Conservation (phyloP, 257 asterid species). For the Fraxinus anomala region DNA sequence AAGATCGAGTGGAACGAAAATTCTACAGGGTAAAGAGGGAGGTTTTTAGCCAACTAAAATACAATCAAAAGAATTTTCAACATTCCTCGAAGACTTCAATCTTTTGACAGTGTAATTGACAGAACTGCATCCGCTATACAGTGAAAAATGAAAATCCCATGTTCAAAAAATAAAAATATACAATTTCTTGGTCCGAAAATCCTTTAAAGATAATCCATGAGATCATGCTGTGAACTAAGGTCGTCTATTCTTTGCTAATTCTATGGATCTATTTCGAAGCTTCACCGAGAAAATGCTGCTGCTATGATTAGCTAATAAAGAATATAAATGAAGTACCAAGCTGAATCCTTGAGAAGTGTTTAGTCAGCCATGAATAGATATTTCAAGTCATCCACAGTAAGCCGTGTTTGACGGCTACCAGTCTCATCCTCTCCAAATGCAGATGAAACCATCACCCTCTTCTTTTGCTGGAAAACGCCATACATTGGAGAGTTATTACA, state of each 20-base stretch:
- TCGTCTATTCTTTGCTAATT: slow-evolving; percentile 24
- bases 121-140: slow-evolving; percentile 24
- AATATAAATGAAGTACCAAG: slow-evolving; percentile 32
- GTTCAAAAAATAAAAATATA: neutral
- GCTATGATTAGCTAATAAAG: slow-evolving; percentile 38
- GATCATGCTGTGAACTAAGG: slow-evolving; percentile 18
- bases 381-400: slow-evolving; percentile 82
- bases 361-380: slow-evolving; percentile 63
- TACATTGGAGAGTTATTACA: neutral
- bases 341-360: neutral
- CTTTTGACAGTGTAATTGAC: neutral
- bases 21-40: neutral
- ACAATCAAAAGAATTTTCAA: slow-evolving; percentile 20
- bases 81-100: slow-evolving; percentile 18
- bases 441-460: slow-evolving; percentile 90
- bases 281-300: slow-evolving; percentile 29
- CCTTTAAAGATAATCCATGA: slow-evolving; percentile 17
- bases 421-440: slow-evolving; percentile 94
- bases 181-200: slow-evolving; percentile 14
- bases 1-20: neutral
- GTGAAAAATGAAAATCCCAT: slow-evolving; percentile 4
- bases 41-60: neutral
- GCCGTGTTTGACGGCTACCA: slow-evolving; percentile 72
- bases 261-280: slow-evolving; percentile 24
- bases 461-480: slow-evolving; percentile 61